Base-by-base conservation (phyloP, 805 yeast genomes). In the Cyberlindnera samutprakarnensis region DNA sequence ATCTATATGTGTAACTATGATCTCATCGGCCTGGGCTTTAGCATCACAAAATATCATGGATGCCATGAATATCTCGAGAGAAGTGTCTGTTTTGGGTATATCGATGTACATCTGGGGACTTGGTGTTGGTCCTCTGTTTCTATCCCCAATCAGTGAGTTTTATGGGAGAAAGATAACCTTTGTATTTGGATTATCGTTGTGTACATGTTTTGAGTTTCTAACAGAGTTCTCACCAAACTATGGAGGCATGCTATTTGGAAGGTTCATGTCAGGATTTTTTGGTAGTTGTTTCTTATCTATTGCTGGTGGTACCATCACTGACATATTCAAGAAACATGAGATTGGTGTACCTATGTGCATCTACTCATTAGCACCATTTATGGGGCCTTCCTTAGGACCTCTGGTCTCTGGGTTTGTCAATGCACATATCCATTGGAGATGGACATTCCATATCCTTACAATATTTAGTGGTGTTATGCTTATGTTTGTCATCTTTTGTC, bases 281-380 rank as follows among this genome's bases (percentile, higher is more conserved):
- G 87, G 87, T 4, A 76, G 85, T 31, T 78, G 83, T 3, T 81
- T 86, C 25, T 60, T 83, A 42, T 73, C 79, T 39, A 78, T 81
- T 20, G 85, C 86, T 8, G 87, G 88, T 22, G 94, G 92, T 14
- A 68, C 82, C 1, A 61, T 83, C 27, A 75, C 85, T 9, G 94
- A 83, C 53, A 63, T 82, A 35, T 83, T 75, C 62, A 61, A 61
- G 14, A 74, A 75, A 36, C 56, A 64, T 33, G 68, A 74, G 25
- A 72, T 86, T 33, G 83, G 84, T 20, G 56, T 67, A 8, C 87
- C 92, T 2, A 69, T 83, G 72, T 72, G 84, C 4, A 56, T 78
- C 5, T 81, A 70, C 46, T 66, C 83, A 0, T 59, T 78, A 13
- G 66, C 77, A 3, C 84, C 85, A 3, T 70, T 78, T 34, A 48